Percentiles rank a stretch among this genome's conserved stretches.
phyloP scores from a whole-genome alignment of 1,284 basidiomycete genomes.

The Papiliotrema nemorosa region DNA sequence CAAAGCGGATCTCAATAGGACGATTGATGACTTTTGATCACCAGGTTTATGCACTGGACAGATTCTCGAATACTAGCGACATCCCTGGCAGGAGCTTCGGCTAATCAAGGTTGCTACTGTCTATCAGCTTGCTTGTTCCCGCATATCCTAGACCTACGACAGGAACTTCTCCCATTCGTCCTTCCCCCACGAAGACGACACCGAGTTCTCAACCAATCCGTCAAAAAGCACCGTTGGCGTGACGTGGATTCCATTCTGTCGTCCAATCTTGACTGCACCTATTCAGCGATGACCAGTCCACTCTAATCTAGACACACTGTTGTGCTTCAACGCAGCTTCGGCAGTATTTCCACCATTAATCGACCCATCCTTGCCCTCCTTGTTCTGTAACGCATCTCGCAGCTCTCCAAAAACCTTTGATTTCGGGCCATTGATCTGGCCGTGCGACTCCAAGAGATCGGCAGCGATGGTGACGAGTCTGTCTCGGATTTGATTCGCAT shows the following conservation, averaged over 20 bases:
- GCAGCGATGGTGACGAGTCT: constrained; percentile 58
- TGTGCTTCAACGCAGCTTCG: constrained; percentile 23
- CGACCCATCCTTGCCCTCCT: constrained; percentile 12
- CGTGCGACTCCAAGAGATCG: constrained; percentile 37
- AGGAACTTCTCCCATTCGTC: constrained; percentile 84
- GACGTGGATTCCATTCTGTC: constrained; percentile 89
- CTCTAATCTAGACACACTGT: constrained; percentile 13
- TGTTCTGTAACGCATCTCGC: constrained; percentile 32
- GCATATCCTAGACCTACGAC: constrained; percentile 18
- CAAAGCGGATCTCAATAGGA: constrained; percentile 77
- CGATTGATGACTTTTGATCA: constrained; percentile 60
- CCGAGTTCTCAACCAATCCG: constrained; percentile 71
- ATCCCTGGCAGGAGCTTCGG: too few species aligned
- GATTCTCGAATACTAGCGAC: too few species aligned
- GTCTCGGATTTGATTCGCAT: constrained; percentile 68
- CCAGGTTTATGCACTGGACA: not conserved
- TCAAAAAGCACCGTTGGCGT: constrained; percentile 85
- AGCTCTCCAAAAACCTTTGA: constrained; percentile 34
- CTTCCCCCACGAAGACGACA: constrained; percentile 79
- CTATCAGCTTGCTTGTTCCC: not conserved
- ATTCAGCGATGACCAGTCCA: constrained; percentile 9
- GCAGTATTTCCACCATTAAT: constrained; percentile 54
- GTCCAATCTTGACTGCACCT: constrained; percentile 66
- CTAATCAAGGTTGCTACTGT: too few species aligned
- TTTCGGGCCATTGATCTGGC: constrained; percentile 28